A percentile compares a stretch with the other conserved stretches of the same genome.
Evolutionary conservation across 495 filamentous ascomycete species (phyloP).

Genomic region (Lepraria neglecta): DNA sequence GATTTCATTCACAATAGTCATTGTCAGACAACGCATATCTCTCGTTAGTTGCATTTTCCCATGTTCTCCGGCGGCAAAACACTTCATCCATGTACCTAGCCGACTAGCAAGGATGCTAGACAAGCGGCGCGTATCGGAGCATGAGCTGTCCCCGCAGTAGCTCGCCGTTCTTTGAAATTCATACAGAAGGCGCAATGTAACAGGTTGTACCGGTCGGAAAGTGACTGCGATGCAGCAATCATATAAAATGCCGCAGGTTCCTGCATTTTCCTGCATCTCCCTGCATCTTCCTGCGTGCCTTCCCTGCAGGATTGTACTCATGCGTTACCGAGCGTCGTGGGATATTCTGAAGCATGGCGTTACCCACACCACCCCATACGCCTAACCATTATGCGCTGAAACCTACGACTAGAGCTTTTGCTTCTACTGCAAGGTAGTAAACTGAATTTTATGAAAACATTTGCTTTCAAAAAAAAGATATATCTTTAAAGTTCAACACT

Average conservation of each 20-base stretch:
- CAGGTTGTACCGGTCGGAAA: neutral
- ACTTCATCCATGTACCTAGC: neutral
- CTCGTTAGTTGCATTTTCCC: neutral
- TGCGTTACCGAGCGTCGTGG: neutral
- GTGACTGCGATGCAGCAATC: neutral
- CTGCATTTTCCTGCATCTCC: neutral
- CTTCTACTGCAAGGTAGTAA: slow-evolving; percentile 15
- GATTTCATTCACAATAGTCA: too few relatives aligned
- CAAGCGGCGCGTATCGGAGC: slow-evolving; percentile 5
- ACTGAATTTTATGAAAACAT: neutral
- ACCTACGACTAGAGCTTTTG: slow-evolving; percentile 9
- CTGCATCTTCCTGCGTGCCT: neutral
- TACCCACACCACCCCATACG: slow-evolving; percentile 2
- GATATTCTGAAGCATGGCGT: neutral
- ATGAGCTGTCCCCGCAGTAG: slow-evolving; percentile 12
- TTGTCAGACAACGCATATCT: neutral
- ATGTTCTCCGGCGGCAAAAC: neutral
- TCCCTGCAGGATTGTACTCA: neutral
- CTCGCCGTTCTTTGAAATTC: neutral
- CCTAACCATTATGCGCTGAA: slow-evolving; percentile 11
- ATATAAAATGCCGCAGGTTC: slow-evolving; percentile 6
- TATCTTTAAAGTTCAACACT: neutral
- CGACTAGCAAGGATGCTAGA: neutral
- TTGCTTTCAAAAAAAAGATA: neutral
- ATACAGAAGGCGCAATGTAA: neutral